Conservation (phyloP, 2,329 filamentous ascomycete species). For the Pestalotiopsis sp. region DNA sequence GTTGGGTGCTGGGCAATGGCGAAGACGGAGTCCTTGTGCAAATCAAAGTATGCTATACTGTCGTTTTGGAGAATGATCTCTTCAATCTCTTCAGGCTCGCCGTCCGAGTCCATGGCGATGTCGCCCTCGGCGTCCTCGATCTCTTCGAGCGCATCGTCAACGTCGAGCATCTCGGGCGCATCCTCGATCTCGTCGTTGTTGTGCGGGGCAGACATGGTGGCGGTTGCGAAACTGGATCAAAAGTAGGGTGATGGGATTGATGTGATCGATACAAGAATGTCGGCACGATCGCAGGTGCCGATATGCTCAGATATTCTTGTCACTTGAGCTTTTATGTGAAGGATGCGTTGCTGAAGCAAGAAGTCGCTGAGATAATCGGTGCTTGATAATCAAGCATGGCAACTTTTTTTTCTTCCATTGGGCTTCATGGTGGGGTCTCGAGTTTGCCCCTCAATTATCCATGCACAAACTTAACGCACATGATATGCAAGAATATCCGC, state of each 20-base stretch:
- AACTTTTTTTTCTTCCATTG: slow-evolving; percentile 5
- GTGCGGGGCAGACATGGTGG: slow-evolving; percentile 37
- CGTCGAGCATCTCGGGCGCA: slow-evolving; percentile 72
- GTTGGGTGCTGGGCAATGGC: slow-evolving; percentile 91
- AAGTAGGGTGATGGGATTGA: not conserved
- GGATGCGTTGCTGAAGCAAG: not conserved
- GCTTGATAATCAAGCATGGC: slow-evolving; percentile 13
- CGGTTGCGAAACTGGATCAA: not conserved
- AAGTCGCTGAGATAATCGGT: not conserved
- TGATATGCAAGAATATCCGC: not conserved
- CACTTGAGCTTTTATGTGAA: not conserved
- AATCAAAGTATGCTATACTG: slow-evolving; percentile 89
- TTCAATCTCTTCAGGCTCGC: slow-evolving; percentile 69
- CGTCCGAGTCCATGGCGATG: slow-evolving; percentile 78
- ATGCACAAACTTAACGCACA: not conserved
- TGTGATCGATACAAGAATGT: not conserved
- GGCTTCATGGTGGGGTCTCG: slow-evolving; percentile 10
- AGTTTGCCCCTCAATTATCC: slow-evolving; percentile 7
- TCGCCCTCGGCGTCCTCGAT: slow-evolving; percentile 62
- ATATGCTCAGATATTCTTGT: not conserved
- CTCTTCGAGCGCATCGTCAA: slow-evolving; percentile 79
- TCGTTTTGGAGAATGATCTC: slow-evolving; percentile 89
- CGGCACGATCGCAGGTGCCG: not conserved
- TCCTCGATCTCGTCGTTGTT: slow-evolving; percentile 49
- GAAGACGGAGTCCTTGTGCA: slow-evolving; percentile 89